phyloP scores from a whole-genome alignment of 345 rosid species.

The Moricandia arvensis region DNA sequence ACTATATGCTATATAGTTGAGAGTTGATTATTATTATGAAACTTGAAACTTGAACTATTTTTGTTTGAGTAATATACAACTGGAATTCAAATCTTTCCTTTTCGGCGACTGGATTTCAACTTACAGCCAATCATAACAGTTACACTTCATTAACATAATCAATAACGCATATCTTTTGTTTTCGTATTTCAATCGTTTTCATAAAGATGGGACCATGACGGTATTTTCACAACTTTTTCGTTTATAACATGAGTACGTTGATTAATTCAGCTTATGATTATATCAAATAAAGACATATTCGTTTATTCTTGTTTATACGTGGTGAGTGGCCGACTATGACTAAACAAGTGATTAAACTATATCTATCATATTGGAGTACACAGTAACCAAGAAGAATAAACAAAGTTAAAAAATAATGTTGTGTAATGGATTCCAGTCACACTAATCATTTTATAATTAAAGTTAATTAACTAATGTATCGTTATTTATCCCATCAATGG shows the following conservation, averaged over 20 bases:
- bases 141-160: background rate
- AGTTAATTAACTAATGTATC: conserved; percentile 5
- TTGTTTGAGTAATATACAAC: background rate
- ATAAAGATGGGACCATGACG: conserved; percentile 1
- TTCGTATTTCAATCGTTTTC: background rate
- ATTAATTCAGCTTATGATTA: conserved; percentile 13
- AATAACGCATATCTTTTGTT: background rate
- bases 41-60: no score
- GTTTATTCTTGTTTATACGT: conserved; percentile 29
- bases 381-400: conserved; percentile 21
- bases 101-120: conserved; percentile 3
- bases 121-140: no score
- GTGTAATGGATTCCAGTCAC: conserved; percentile 39
- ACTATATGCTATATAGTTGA: background rate
- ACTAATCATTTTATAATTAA: background rate
- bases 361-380: conserved; percentile 26
- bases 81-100: conserved; percentile 26
- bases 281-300: conserved; percentile 28
- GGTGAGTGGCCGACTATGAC: conserved; percentile 36
- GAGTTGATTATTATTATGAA: background rate
- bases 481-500: conserved; percentile 26
- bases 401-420: background rate
- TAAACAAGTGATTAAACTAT: conserved; percentile 36
- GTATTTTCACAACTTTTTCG: conserved; percentile 4
- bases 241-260: conserved; percentile 17